Conservation (phyloP, 2,329 filamentous ascomycete genomes). For the Paecilomyces sp. region DNA sequence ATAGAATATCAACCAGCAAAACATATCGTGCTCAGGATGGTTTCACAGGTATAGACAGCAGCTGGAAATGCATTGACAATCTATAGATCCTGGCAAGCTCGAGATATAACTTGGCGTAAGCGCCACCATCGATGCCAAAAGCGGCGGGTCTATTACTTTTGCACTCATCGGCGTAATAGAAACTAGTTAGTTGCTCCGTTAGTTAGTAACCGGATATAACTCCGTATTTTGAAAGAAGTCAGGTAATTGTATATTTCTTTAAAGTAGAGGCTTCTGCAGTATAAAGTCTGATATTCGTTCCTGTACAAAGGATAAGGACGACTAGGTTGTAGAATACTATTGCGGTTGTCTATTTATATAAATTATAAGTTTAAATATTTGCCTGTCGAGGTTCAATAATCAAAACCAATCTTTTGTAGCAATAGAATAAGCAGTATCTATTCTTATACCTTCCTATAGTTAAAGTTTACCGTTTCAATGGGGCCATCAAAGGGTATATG, state of each 20-base stretch:
- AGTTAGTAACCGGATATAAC: slow-evolving; percentile 11
- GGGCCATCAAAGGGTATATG: no score
- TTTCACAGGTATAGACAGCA: no score
- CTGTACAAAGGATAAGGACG: slow-evolving; percentile 36
- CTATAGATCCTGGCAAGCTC: slow-evolving; percentile 19
- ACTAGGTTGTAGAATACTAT: not conserved
- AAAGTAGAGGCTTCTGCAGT: slow-evolving; percentile 31
- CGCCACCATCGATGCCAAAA: slow-evolving; percentile 30
- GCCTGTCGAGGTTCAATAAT: no score
- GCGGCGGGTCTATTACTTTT: slow-evolving; percentile 31
- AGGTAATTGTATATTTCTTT: slow-evolving; percentile 18
- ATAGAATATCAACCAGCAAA: no score
- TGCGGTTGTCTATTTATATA: not conserved
- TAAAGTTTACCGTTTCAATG: no score
- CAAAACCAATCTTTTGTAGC: no score
- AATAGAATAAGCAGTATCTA: no score
- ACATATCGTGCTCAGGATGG: no score
- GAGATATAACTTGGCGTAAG: slow-evolving; percentile 35
- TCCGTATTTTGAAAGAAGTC: slow-evolving; percentile 20
- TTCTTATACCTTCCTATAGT: no score
- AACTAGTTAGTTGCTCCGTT: slow-evolving; percentile 24
- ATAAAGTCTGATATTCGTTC: slow-evolving; percentile 32
- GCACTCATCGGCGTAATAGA: slow-evolving; percentile 48
- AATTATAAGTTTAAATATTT: no score
- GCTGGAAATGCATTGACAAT: no score